Percentiles rank a stretch among this genome's conserved stretches.
Conservation (phyloP, 257 asterid species). For the Nicotiana benthamiana region DNA sequence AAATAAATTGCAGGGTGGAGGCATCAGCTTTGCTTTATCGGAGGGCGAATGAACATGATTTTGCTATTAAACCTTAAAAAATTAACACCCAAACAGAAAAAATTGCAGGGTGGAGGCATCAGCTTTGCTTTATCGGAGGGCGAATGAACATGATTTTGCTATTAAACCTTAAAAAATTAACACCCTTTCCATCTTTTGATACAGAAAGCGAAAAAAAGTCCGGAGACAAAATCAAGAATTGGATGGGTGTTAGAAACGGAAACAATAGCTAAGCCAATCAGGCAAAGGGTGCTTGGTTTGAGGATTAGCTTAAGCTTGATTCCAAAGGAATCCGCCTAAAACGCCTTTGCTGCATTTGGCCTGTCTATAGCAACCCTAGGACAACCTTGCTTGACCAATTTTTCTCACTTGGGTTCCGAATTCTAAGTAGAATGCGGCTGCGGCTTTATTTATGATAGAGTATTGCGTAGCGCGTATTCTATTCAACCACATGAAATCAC, state of each 20-base stretch:
- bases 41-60: slow-evolving; percentile 89
- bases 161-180: slow-evolving; percentile 55
- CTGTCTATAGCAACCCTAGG: background rate
- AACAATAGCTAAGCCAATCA: background rate
- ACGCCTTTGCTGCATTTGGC: background rate
- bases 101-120: slow-evolving; percentile 96
- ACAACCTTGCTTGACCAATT: background rate
- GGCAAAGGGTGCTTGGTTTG: background rate
- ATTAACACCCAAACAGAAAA: no score
- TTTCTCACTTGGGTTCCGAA: background rate
- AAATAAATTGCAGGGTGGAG: slow-evolving; percentile 70
- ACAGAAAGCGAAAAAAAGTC: background rate
- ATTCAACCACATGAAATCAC: background rate
- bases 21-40: slow-evolving; percentile 93
- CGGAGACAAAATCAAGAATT: background rate
- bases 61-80: slow-evolving; percentile 72
- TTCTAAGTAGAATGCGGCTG: background rate
- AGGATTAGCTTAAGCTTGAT: background rate
- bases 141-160: slow-evolving; percentile 83
- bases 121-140: slow-evolving; percentile 88
- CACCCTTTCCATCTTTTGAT: slow-evolving; percentile 15
- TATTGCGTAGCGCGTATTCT: background rate
- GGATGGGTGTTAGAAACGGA: background rate
- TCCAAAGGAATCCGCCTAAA: background rate
- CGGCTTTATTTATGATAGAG: background rate